Base-by-base conservation (phyloP, 1,139 yeast species). In the Trichomonascaceae sp. region DNA sequence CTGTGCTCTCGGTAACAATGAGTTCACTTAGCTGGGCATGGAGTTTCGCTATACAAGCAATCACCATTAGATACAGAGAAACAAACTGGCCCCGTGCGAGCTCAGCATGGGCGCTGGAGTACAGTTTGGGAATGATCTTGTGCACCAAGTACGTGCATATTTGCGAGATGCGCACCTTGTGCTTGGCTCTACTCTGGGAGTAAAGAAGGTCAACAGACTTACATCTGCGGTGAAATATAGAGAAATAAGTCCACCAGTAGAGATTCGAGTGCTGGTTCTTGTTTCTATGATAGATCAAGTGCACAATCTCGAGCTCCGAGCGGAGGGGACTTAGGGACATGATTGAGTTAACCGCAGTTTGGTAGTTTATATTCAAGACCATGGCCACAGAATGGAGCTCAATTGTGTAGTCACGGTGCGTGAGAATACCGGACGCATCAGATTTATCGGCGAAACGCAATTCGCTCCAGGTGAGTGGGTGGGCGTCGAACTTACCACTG, bases 61-160 rank as follows among this genome's bases (percentile, higher is more conserved):
- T 48, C 32, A 84, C 54, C 0, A 80, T 71, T 42, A 85, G 65
- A 1, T 93, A 95, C 11, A 84, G 55, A 2, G 77, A 67, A 4
- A 82, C 65, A 49, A 76, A 85, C 50, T 85, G 94, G 0, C 89
- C 93, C 39, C 79, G 64, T 0, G 80, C 75, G 5, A 84, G 62
- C 0, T 85, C 65, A 1, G 76, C 69, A 50, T 78, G 74, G 46
- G 80, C 79, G 17, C 72, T 71, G 37, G 68, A 66, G 51, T 70
- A 77, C 13, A 78, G 71, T 26, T 57, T 54, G 3, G 66, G 69
- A 4, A 74, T 52, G 0, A 74, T 45, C 31, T 59, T 59, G 18
- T 55, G 56, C 8, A 59, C 48, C 25, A 77, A 43, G 42, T 63
- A 62, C 11, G 52, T 46, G 1, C 63, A 57, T 2, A 59, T 45